Evolutionary conservation across 2,329 filamentous ascomycete species (phyloP), one percentile per base, ranked within the genome.

Genomic region (Cytospora leucostoma): DNA sequence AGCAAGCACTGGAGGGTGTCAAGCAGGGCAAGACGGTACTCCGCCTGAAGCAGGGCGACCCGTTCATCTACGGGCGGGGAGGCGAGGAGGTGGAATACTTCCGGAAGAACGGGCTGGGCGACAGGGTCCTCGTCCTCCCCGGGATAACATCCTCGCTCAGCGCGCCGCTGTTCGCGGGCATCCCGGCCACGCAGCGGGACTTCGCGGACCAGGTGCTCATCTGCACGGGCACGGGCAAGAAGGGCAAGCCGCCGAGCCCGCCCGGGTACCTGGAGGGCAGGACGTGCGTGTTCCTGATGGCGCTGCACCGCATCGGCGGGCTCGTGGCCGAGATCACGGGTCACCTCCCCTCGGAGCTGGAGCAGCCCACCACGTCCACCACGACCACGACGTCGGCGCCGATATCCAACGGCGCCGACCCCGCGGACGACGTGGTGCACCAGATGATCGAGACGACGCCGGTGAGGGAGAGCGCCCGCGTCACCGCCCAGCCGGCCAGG

Each of bases 241-340:
- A 96, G 77, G 95, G 95, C 13, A 89, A 86, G 61, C 81, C 92
- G 0, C 93, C 93, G 0, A 80, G 85, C n/a, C 92, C 93, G 38
- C 95, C 95, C 0, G 88, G 88, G 66, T 97, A 88, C 74, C 85
- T 93, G 0, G 74, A 82, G 2, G 89, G 85, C 10, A 84, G 93
- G 63, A 98, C 95, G 0, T 91, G 95, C 1, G 91, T 99, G 4
- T 97, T 98, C 68, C 79, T 99, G 55, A 99, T 99, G 95, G 92
- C 92, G 4, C 78, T 99, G 67, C 95, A 99, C 77, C 85, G 95
- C 58, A 87, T 99, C 17, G 79, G 78, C 4, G 89, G 87, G 0
- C 79, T 99, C 1, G 84, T 97, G 0, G 80, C 82, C 7, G 90
- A 91, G 71, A 78, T 99, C 64, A 90, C 86, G 0, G 74, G 73